Evolutionary conservation across 371 early-diverging fungal species (phyloP).

Genomic region (Lichtheimia corymbifera): DNA sequence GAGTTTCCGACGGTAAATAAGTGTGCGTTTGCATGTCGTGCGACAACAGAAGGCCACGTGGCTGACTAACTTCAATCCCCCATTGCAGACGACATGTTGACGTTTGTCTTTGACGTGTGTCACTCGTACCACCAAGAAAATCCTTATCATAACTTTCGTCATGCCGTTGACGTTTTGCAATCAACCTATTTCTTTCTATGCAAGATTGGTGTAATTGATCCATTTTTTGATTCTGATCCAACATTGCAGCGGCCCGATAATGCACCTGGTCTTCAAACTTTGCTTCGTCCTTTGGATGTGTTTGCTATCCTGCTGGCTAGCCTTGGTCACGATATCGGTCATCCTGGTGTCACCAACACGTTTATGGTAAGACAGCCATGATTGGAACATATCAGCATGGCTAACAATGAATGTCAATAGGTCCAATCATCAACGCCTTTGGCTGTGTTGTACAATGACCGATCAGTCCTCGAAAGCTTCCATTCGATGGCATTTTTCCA

Average conservation of each 20-base stretch:
- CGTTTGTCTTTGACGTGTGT: conserved; percentile 64
- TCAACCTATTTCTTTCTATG: conserved; percentile 78
- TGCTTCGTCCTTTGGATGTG: conserved; percentile 67
- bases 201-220: conserved; percentile 55
- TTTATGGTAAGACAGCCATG: conserved; percentile 57
- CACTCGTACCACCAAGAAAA: conserved; percentile 76
- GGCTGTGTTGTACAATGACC: conserved; percentile 92
- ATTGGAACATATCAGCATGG: not conserved
- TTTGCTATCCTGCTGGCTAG: conserved; percentile 77
- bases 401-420: conserved; percentile 24
- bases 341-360: conserved; percentile 85
- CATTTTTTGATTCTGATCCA: not conserved
- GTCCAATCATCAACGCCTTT: conserved; percentile 76
- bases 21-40: not conserved
- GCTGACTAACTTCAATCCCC: not conserved
- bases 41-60: not conserved
- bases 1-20: conserved; percentile 54
- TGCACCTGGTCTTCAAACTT: conserved; percentile 31
- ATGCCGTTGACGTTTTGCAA: conserved; percentile 87
- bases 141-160: conserved; percentile 87
- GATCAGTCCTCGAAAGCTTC: conserved; percentile 91
- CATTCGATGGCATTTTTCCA: conserved; percentile 88
- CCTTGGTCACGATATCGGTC: conserved; percentile 85
- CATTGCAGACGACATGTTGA: conserved; percentile 56
- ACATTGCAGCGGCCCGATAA: conserved; percentile 6